Base-by-base conservation (phyloP, 2,329 filamentous ascomycete species). In the Botrytis tulipae region DNA sequence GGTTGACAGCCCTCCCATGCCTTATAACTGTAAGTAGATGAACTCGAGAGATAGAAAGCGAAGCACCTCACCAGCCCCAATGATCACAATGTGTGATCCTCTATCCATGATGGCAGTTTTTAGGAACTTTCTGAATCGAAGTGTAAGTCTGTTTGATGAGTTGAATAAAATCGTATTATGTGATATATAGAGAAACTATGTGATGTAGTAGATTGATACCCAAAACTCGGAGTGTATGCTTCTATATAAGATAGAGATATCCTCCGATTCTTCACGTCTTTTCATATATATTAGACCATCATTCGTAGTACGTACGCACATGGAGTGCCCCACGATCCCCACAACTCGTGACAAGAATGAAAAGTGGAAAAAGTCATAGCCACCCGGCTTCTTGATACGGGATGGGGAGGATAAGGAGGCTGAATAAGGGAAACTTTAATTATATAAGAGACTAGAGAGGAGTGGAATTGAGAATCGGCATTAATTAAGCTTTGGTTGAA, bases 1-100 rank as follows among this genome's bases (percentile, higher is more conserved):
- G 70, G 86, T 87, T 73, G 91, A 89, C 42, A 95, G 85, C 42
- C 93, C 93, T 70, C 92, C 93, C 92, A 96, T 95, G 76, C 93
- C 92, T 91, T 74, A 32, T 10, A 42, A 54, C 5, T 42, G 66
- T 68, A 22, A 68, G 66, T 22, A 42, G 5, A 29, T 42, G 35
- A 42, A 42, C 6, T 5, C 1, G 10, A 32, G n/a, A 6, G 14
- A 22, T 48, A 14, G 10, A 29, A 20, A 32, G 6, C 14, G 59
- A 35, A 8, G 16, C n/a, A 67, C 22, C 79, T 79, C 82, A 86
- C 85, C 87, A 40, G 86, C 86, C 79, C 86, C 79, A 73, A 86
- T 78, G 77, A 86, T 80, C 80, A 85, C 82, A 79, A 86, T 81
- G 72, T 83, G 65, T 61, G 71, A 69, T 42, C 20, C 35, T 54